A percentile compares a stretch with the other conserved stretches of the same genome.
phyloP scores from a whole-genome alignment of 1,284 basidiomycete species.

The Cryptococcus sp. region DNA sequence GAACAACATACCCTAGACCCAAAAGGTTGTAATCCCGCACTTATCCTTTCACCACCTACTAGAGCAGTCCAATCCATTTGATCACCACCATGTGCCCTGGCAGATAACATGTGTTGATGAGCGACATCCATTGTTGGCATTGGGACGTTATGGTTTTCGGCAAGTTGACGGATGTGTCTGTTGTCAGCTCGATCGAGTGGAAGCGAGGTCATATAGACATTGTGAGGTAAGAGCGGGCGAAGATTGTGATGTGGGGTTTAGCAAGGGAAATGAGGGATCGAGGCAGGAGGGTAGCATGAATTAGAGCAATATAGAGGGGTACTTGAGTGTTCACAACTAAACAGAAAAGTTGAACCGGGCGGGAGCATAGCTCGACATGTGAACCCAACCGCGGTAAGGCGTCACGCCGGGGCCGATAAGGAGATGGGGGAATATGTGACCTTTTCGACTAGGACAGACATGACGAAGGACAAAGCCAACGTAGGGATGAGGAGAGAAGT shows the following conservation, averaged over 20 bases:
- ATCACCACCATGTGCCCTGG: constrained; percentile 56
- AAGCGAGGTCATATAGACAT: no score
- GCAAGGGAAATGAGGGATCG: no score
- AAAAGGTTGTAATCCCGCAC: constrained; percentile 47
- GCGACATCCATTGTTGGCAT: constrained; percentile 71
- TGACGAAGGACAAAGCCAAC: no score
- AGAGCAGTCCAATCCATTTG: constrained; percentile 48
- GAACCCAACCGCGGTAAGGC: no score
- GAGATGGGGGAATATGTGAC: no score
- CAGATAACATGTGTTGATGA: constrained; percentile 71
- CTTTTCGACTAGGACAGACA: no score
- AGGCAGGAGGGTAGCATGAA: background rate
- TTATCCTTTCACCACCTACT: constrained; percentile 47
- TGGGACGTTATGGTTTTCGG: constrained; percentile 63
- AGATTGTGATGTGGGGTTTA: no score
- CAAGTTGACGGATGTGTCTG: constrained; percentile 50
- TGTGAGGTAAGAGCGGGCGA: constrained; percentile 1
- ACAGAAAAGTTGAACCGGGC: no score
- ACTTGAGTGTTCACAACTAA: no score
- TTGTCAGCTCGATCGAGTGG: background rate
- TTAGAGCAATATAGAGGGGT: background rate
- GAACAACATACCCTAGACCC: constrained; percentile 33
- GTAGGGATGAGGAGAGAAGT: no score
- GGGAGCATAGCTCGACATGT: no score
- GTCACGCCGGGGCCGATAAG: no score